phyloP scores from a whole-genome alignment of 2,329 filamentous ascomycete species.

The Aspergillaceae sp. region DNA sequence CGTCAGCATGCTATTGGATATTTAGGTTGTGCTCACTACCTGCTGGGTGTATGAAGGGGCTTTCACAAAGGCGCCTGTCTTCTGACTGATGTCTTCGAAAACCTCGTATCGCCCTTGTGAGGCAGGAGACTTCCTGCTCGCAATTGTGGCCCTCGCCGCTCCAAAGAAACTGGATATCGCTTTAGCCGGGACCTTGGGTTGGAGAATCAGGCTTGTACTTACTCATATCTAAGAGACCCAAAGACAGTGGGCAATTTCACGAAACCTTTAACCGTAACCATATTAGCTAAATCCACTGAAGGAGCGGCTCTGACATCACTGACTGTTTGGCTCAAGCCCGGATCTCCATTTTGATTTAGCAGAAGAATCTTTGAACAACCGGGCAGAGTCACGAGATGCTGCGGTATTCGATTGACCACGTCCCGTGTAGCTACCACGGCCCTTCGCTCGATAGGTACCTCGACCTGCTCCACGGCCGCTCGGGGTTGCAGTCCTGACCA shows the following conservation, averaged over 20 bases:
- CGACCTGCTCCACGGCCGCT: neutral
- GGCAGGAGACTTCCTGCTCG: neutral
- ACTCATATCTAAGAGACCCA: constrained; percentile 16
- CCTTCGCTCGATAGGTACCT: constrained; percentile 3
- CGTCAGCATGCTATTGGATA: neutral
- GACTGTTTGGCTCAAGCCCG: constrained; percentile 11
- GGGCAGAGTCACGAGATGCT: constrained; percentile 3
- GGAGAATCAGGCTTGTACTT: constrained; percentile 2
- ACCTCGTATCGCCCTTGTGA: constrained; percentile 12
- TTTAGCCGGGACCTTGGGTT: neutral
- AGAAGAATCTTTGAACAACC: constrained; percentile 14
- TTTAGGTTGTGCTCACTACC: constrained; percentile 7
- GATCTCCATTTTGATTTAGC: constrained; percentile 19
- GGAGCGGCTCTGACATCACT: constrained; percentile 1
- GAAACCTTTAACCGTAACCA: constrained; percentile 2
- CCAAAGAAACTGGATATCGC: constrained; percentile 11
- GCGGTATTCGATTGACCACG: neutral
- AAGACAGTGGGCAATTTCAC: constrained; percentile 13
- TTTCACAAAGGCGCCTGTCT: constrained; percentile 21
- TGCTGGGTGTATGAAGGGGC: constrained; percentile 15
- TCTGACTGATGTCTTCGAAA: constrained; percentile 19
- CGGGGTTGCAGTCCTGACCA: neutral
- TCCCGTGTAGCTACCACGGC: constrained; percentile 4
- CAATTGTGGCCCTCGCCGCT: constrained; percentile 8
- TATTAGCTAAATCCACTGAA: neutral